phyloP scores from a whole-genome alignment of 2,329 filamentous ascomycete genomes.

The Tolypocladium pustulatum region DNA sequence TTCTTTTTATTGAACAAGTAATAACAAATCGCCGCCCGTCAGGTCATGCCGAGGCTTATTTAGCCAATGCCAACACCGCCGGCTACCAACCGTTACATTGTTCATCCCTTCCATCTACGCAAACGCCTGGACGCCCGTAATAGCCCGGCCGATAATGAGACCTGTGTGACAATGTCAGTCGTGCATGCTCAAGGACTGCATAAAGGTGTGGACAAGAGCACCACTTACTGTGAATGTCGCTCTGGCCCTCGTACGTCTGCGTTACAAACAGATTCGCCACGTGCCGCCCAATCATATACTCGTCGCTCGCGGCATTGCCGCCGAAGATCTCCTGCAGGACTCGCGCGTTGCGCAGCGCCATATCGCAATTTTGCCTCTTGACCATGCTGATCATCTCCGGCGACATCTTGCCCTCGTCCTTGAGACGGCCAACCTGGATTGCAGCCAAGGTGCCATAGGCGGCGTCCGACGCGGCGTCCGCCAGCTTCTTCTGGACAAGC shows the following conservation, averaged over 20 bases:
- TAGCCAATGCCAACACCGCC: neutral
- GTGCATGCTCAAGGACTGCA: no score
- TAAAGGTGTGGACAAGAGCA: neutral
- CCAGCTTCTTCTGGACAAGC: constrained; percentile 94
- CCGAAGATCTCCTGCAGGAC: constrained; percentile 90
- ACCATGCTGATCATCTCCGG: constrained; percentile 97
- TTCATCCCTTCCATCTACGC: constrained; percentile 29
- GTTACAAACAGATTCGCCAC: constrained; percentile 95
- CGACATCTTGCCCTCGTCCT: constrained; percentile 77
- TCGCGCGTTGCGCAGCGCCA: constrained; percentile 69
- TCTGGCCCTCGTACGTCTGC: constrained; percentile 97
- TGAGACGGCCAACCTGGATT: constrained; percentile 82
- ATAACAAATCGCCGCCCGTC: neutral
- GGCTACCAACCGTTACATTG: constrained; percentile 2
- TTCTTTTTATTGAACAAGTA: no score
- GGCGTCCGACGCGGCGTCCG: constrained; percentile 83
- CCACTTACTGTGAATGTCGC: constrained; percentile 84
- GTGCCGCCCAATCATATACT: constrained; percentile 90
- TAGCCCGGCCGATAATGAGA: constrained; percentile 57
- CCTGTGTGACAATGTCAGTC: constrained; percentile 32
- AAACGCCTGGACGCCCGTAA: constrained; percentile 72
- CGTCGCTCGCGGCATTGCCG: constrained; percentile 95
- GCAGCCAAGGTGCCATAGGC: constrained; percentile 85
- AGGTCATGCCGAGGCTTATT: neutral
- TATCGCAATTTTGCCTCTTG: constrained; percentile 95